Evolutionary conservation across 129 eudicot genomes (phyloP).

Genomic region (Centaurea solstitialis): DNA sequence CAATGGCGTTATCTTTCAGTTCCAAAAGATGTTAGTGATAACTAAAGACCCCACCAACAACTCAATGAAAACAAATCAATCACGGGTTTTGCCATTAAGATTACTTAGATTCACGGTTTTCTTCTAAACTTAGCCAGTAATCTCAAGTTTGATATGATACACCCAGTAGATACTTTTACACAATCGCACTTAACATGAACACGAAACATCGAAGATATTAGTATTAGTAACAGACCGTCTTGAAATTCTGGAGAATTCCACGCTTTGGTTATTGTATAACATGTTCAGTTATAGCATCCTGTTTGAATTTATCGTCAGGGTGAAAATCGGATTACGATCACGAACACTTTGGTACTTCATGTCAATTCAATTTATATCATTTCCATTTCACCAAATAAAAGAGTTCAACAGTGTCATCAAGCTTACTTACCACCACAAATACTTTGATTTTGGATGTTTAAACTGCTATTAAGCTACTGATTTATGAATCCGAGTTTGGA

Average conservation of each 20-base stretch:
- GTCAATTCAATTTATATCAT: not conserved
- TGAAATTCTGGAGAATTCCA: no score
- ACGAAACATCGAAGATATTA: no score
- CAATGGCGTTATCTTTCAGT: slow-evolving; percentile 7
- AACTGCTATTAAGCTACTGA: not conserved
- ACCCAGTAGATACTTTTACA: no score
- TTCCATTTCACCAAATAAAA: not conserved
- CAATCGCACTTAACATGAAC: no score
- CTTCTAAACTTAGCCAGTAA: no score
- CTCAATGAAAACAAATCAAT: no score
- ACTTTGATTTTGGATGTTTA: not conserved
- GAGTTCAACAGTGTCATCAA: not conserved
- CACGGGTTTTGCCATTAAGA: no score
- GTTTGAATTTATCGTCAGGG: not conserved
- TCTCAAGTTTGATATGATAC: no score
- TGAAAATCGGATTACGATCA: not conserved
- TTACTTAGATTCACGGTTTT: no score
- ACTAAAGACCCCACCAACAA: no score
- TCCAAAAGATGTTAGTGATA: no score
- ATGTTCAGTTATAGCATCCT: not conserved
- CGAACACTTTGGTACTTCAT: not conserved
- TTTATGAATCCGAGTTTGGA: not conserved
- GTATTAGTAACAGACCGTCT: no score
- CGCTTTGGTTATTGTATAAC: not conserved
- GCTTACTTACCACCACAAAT: not conserved